phyloP scores from a whole-genome alignment of 2,329 filamentous ascomycete genomes.

The Pseudomassariella vexata region DNA sequence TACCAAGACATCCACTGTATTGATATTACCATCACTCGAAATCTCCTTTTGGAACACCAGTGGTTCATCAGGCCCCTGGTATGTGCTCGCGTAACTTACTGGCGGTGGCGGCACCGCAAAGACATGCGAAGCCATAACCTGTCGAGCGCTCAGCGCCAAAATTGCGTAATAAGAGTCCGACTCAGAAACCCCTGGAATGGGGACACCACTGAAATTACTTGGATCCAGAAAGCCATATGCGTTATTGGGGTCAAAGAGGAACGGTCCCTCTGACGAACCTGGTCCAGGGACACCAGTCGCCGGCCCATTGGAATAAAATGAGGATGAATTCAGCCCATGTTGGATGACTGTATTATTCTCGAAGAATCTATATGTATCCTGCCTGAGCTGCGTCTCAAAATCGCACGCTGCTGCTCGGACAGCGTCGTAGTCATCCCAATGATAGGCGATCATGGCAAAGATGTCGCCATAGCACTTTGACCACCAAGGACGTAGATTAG shows the following conservation, averaged over 20 bases:
- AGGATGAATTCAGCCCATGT: slow-evolving; percentile 41
- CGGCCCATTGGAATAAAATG: slow-evolving; percentile 34
- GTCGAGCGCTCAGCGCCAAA: slow-evolving; percentile 68
- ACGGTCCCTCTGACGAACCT: slow-evolving; percentile 17
- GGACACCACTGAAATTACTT: slow-evolving; percentile 39
- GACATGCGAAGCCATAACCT: slow-evolving; percentile 70
- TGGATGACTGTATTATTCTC: slow-evolving; percentile 24
- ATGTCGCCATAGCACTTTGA: slow-evolving; percentile 57
- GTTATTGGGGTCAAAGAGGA: slow-evolving; percentile 11
- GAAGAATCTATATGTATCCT: slow-evolving; percentile 62
- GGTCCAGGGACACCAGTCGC: slow-evolving; percentile 24
- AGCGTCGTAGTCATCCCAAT: slow-evolving; percentile 60
- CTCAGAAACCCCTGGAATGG: slow-evolving; percentile 67
- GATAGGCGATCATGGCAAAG: slow-evolving; percentile 56
- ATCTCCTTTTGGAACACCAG: slow-evolving; percentile 80
- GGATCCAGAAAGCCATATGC: slow-evolving; percentile 18
- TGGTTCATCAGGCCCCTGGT: slow-evolving; percentile 42
- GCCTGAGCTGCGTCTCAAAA: slow-evolving; percentile 59
- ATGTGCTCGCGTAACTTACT: not conserved
- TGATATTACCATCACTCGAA: slow-evolving; percentile 67
- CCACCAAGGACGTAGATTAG: slow-evolving; percentile 67
- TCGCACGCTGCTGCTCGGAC: slow-evolving; percentile 54
- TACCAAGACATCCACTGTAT: no score
- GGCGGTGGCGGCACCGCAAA: slow-evolving; percentile 58
- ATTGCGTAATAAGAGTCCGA: slow-evolving; percentile 71